Percentiles rank a stretch among this genome's conserved stretches.
Evolutionary conservation across 2,329 filamentous ascomycete species (phyloP).

Genomic region (Phialophora expanda): DNA sequence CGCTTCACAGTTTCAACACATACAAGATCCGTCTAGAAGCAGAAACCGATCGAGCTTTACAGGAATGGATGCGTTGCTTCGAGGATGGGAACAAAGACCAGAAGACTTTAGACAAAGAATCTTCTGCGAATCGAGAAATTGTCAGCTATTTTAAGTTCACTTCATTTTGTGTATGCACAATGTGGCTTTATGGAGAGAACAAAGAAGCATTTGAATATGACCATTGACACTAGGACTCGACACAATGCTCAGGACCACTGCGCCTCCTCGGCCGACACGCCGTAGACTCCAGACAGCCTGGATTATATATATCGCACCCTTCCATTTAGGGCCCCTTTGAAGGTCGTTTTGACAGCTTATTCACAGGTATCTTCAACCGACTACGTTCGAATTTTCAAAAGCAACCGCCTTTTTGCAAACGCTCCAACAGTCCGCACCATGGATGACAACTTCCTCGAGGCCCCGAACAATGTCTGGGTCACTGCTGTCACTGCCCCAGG

Average conservation of each 20-base stretch:
- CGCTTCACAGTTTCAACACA: not conserved
- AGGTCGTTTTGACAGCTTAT: not conserved
- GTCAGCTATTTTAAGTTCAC: not conserved
- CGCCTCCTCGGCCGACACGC: not conserved
- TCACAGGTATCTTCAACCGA: not conserved
- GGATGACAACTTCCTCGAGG: not conserved
- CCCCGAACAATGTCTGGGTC: not conserved
- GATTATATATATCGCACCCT: not conserved
- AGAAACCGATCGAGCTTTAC: not conserved
- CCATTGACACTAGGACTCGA: not conserved
- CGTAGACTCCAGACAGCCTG: not conserved
- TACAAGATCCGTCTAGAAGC: not conserved
- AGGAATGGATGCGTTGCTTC: not conserved
- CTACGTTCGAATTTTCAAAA: not conserved
- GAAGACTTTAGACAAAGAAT: constrained; percentile 2
- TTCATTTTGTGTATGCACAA: not conserved
- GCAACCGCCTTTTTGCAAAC: not conserved
- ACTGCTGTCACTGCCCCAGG: constrained; percentile 1
- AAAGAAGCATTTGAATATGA: not conserved
- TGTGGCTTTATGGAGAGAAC: not conserved
- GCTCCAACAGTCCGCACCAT: not conserved
- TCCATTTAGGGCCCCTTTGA: not conserved
- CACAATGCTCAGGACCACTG: not conserved
- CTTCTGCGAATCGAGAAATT: not conserved
- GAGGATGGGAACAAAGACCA: not conserved